Conservation (phyloP, 495 filamentous ascomycete species). For the Aspergillus homomorphus region DNA sequence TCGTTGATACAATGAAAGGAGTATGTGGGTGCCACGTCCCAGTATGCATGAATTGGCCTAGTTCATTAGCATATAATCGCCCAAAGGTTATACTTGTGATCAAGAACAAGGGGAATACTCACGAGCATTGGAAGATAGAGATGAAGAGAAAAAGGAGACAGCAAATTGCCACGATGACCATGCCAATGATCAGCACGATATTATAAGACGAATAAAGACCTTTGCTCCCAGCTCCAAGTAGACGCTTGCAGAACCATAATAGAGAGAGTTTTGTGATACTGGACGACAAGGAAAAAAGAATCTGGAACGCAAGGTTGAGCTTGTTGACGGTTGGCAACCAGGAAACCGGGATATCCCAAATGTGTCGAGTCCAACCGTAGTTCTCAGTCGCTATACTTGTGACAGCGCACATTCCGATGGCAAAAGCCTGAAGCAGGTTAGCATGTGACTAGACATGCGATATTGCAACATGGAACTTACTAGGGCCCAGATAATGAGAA, state of each 20-base stretch:
- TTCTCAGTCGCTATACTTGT: slow-evolving; percentile 40
- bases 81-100: neutral
- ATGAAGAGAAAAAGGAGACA: slow-evolving; percentile 48
- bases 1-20: slow-evolving; percentile 50
- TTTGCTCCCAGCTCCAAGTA: slow-evolving; percentile 41
- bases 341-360: slow-evolving; percentile 47
- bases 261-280: slow-evolving; percentile 56
- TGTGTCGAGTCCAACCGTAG: slow-evolving; percentile 55
- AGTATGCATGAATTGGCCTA: slow-evolving; percentile 54
- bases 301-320: slow-evolving; percentile 50
- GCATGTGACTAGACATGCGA: neutral
- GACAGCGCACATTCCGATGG: slow-evolving; percentile 43
- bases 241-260: slow-evolving; percentile 54
- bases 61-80: slow-evolving; percentile 2
- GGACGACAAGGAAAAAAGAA: slow-evolving; percentile 52
- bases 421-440: slow-evolving; percentile 17
- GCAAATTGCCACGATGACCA: slow-evolving; percentile 43
- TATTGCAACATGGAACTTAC: slow-evolving; percentile 10
- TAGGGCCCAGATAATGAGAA: slow-evolving; percentile 41
- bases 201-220: slow-evolving; percentile 37
- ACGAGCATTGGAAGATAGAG: slow-evolving; percentile 57
- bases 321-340: slow-evolving; percentile 36
- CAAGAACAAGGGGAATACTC: slow-evolving; percentile 16
- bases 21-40: slow-evolving; percentile 39
- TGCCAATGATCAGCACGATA: slow-evolving; percentile 39